phyloP scores from a whole-genome alignment of 192 early-diverging fungal species.

The Backusella sp. region DNA sequence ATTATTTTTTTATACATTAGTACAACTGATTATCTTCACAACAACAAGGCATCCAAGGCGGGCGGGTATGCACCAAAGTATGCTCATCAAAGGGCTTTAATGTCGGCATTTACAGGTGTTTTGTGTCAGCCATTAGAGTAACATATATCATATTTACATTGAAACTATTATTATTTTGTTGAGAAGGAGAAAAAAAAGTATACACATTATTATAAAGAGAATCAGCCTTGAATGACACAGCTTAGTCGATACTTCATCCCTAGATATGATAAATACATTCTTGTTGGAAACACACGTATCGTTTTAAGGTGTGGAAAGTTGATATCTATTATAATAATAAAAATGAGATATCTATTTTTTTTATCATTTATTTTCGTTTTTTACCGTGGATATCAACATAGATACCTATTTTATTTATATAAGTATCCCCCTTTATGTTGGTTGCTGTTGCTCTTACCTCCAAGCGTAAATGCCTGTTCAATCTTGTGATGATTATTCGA shows the following conservation, averaged over 20 bases:
- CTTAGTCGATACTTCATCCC: slow-evolving; percentile 42
- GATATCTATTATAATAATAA: slow-evolving; percentile 13
- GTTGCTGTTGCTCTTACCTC: slow-evolving; percentile 23
- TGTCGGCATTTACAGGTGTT: slow-evolving; percentile 23
- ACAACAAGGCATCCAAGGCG: slow-evolving; percentile 34
- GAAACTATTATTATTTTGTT: too few species aligned
- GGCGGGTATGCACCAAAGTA: slow-evolving; percentile 45
- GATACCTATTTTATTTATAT: slow-evolving; percentile 21
- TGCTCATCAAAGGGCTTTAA: slow-evolving; percentile 41
- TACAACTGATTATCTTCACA: slow-evolving; percentile 30
- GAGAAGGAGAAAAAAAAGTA: too few species aligned
- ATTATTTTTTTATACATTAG: slow-evolving; percentile 13
- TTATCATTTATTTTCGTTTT: background rate
- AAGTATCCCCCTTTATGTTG: background rate
- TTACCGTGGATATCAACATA: slow-evolving; percentile 37
- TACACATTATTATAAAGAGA: background rate
- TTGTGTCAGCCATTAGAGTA: slow-evolving; percentile 14
- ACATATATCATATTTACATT: too few species aligned
- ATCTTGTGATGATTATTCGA: slow-evolving; percentile 37
- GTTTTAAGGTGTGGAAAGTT: slow-evolving; percentile 40
- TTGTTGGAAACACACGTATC: slow-evolving; percentile 40
- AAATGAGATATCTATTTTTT: background rate
- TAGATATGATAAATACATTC: slow-evolving; percentile 41
- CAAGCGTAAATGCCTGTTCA: slow-evolving; percentile 41
- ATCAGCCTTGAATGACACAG: slow-evolving; percentile 38